A percentile compares a stretch with the other conserved stretches of the same genome.
phyloP scores from a whole-genome alignment of 2,329 filamentous ascomycete genomes.

The Macrophomina pseudophaseolina region DNA sequence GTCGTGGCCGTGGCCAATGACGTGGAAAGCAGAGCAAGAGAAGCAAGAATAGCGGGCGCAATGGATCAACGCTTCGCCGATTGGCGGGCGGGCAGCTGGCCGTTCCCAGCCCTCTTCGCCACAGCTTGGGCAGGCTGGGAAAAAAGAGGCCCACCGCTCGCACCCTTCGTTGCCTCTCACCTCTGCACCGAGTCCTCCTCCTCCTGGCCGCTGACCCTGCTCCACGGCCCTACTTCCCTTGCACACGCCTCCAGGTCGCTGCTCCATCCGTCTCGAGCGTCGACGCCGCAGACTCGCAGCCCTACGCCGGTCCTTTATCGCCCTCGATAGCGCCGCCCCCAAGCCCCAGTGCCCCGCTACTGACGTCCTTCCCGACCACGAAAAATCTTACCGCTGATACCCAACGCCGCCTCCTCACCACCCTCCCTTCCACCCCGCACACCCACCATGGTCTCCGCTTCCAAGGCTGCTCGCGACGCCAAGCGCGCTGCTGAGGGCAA shows the following conservation, averaged over 20 bases:
- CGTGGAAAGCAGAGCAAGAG: background rate
- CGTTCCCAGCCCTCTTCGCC: slow-evolving; percentile 26
- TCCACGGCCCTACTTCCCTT: slow-evolving; percentile 18
- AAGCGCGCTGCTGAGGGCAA: slow-evolving; percentile 71
- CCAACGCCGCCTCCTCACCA: slow-evolving; percentile 10
- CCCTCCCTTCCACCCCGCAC: slow-evolving; percentile 27
- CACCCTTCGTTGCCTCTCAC: background rate
- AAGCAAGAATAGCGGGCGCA: slow-evolving; percentile 4
- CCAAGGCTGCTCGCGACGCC: slow-evolving; percentile 70
- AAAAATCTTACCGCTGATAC: slow-evolving; percentile 27
- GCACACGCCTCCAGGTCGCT: background rate
- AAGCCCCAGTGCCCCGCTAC: slow-evolving; percentile 26
- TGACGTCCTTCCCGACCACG: slow-evolving; percentile 26
- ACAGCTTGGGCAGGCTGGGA: slow-evolving; percentile 20
- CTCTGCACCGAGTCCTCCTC: slow-evolving; percentile 2
- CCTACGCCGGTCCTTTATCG: slow-evolving; percentile 26
- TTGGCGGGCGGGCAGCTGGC: slow-evolving; percentile 22
- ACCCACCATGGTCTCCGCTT: slow-evolving; percentile 67
- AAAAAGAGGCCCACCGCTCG: slow-evolving; percentile 16
- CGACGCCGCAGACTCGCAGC: slow-evolving; percentile 23
- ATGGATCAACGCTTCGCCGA: slow-evolving; percentile 27
- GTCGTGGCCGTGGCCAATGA: background rate
- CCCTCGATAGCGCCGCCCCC: slow-evolving; percentile 23
- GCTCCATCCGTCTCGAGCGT: background rate
- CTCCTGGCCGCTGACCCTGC: background rate